phyloP scores from a whole-genome alignment of 352 stramenopile genomes.

The Phytophthora sansomeana region DNA sequence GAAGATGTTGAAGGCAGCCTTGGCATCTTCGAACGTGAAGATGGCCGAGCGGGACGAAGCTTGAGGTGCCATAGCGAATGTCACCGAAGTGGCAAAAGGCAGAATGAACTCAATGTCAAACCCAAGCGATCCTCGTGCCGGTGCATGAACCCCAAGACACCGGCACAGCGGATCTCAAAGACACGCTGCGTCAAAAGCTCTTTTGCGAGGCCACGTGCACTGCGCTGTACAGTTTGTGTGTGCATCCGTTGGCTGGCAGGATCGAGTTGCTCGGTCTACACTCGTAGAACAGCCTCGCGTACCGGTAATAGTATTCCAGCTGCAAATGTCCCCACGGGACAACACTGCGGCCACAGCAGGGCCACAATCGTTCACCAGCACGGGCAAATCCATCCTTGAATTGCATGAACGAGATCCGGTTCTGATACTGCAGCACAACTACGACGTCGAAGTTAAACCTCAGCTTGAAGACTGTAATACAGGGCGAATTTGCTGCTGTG shows the following conservation, averaged over 20 bases:
- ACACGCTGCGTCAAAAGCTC: slow-evolving; percentile 15
- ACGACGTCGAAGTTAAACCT: slow-evolving; percentile 28
- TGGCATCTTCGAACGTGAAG: slow-evolving; percentile 61
- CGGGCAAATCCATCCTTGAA: slow-evolving; percentile 9
- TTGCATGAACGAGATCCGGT: slow-evolving; percentile 22
- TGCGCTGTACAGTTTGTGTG: no score
- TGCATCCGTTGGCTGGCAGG: slow-evolving; percentile 16
- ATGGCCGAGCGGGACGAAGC: slow-evolving; percentile 24
- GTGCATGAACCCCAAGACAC: slow-evolving; percentile 17
- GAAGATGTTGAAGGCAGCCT: slow-evolving; percentile 53
- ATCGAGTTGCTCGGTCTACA: slow-evolving; percentile 9
- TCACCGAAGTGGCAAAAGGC: slow-evolving; percentile 15
- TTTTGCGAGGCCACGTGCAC: no score
- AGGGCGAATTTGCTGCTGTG: not conserved
- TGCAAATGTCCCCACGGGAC: slow-evolving; percentile 21
- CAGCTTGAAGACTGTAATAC: slow-evolving; percentile 10
- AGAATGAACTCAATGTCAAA: slow-evolving; percentile 14
- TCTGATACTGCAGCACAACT: slow-evolving; percentile 22
- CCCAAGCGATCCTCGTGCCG: slow-evolving; percentile 4
- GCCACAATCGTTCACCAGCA: slow-evolving; percentile 10
- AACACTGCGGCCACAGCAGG: not conserved
- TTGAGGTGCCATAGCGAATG: slow-evolving; percentile 13
- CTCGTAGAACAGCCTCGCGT: not conserved
- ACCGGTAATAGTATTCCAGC: slow-evolving; percentile 21
- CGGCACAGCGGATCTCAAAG: slow-evolving; percentile 18